A percentile compares a stretch with the other conserved stretches of the same genome.
Evolutionary conservation across 441 rosid genomes (phyloP).

Genomic region (Jatropha multifida): DNA sequence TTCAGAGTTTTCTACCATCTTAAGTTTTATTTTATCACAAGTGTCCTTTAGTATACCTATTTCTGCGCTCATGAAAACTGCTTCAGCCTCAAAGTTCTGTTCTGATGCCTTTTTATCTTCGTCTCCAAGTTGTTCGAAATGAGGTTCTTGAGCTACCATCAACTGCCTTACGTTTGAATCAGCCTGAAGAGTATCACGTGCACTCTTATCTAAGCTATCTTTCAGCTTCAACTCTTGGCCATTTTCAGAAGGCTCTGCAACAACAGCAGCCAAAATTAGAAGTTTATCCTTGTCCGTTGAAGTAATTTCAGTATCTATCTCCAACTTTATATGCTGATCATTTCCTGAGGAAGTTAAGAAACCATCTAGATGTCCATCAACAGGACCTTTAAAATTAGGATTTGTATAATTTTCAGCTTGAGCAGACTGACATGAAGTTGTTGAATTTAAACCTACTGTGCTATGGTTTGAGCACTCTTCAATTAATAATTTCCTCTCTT

Average conservation of each 20-base stretch:
- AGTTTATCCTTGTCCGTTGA: too few relatives aligned
- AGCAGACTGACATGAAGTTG: conserved; percentile 17
- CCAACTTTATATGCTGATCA: conserved; percentile 31
- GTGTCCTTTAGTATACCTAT: conserved; percentile 35
- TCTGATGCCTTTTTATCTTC: conserved; percentile 19
- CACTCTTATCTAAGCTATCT: conserved; percentile 15
- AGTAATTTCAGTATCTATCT: conserved; percentile 24
- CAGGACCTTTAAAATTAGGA: conserved; percentile 26
- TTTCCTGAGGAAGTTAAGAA: conserved; percentile 38
- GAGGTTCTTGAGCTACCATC: not conserved
- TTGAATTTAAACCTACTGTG: conserved; percentile 23
- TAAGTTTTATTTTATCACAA: conserved; percentile 39
- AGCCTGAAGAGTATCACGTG: conserved; percentile 3
- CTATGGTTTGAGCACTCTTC: conserved; percentile 11
- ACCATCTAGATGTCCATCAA: conserved; percentile 22
- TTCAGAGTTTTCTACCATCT: conserved; percentile 59
- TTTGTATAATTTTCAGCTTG: not conserved
- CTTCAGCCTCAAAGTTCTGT: conserved; percentile 29
- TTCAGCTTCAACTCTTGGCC: conserved; percentile 19
- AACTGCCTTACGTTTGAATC: not conserved
- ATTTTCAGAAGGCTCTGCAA: conserved; percentile 17
- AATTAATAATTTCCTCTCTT: conserved; percentile 9
- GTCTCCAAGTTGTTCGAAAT: conserved; percentile 21
- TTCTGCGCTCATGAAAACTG: conserved; percentile 1
- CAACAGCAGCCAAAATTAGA: not conserved